Conservation (phyloP, 768 basidiomycete genomes). For the Lactifluus subvellereus region DNA sequence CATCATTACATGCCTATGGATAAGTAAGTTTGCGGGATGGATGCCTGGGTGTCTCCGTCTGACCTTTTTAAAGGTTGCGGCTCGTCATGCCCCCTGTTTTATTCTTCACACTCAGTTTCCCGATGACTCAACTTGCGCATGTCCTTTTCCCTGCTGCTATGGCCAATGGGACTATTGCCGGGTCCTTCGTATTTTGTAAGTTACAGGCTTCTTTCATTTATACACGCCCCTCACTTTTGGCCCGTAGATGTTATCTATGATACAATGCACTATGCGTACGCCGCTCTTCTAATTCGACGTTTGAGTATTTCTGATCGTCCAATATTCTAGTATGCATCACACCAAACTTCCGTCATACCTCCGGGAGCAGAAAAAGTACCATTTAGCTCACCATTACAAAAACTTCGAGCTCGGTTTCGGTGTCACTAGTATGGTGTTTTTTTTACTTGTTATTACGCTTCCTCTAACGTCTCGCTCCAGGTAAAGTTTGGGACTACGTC, state of each 20-base stretch:
- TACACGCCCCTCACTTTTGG: slow-evolving; percentile 14
- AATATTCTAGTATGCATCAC: slow-evolving; percentile 63
- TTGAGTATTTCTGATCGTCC: slow-evolving; percentile 11
- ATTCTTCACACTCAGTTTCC: slow-evolving; percentile 69
- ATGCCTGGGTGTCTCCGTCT: slow-evolving; percentile 6
- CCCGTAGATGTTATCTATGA: slow-evolving; percentile 72
- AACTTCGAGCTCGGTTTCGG: slow-evolving; percentile 98
- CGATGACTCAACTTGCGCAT: slow-evolving; percentile 85
- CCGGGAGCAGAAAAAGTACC: slow-evolving; percentile 93
- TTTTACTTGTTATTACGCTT: not conserved
- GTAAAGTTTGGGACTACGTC: slow-evolving; percentile 91
- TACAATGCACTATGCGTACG: slow-evolving; percentile 88
- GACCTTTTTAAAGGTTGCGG: slow-evolving; percentile 50
- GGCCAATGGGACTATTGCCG: slow-evolving; percentile 90
- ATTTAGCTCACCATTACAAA: slow-evolving; percentile 97
- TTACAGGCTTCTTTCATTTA: slow-evolving; percentile 14
- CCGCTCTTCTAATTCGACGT: slow-evolving; percentile 13
- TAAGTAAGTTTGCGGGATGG: slow-evolving; percentile 41
- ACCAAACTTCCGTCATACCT: slow-evolving; percentile 81
- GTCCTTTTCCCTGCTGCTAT: slow-evolving; percentile 72
- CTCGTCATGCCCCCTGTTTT: slow-evolving; percentile 95
- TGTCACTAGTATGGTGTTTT: slow-evolving; percentile 67
- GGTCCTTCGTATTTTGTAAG: slow-evolving; percentile 68
- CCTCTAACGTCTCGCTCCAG: slow-evolving; percentile 32
- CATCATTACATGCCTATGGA: slow-evolving; percentile 99